Evolutionary conservation across 441 rosid genomes (phyloP).

Genomic region (Jatropha multifida): DNA sequence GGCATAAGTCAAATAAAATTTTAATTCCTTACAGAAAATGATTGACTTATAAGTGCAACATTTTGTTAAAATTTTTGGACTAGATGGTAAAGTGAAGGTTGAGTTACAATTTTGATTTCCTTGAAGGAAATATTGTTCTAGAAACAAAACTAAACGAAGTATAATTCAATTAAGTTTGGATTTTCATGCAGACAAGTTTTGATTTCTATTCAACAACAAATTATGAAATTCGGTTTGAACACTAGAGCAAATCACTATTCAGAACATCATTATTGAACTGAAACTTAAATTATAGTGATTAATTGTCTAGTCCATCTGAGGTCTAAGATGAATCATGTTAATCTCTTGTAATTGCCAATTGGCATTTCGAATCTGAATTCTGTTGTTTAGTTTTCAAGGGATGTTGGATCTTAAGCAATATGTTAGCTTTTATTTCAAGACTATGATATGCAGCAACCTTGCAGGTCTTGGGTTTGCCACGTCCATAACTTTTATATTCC

Average conservation of each 20-base stretch:
- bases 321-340: background rate
- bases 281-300: background rate
- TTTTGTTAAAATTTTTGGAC: background rate
- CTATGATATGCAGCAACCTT: constrained; percentile 3
- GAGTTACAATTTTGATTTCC: background rate
- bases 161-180: background rate
- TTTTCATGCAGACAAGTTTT: background rate
- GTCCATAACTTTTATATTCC: constrained; percentile 63
- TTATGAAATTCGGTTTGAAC: background rate
- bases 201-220: background rate
- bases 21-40: background rate
- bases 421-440: background rate
- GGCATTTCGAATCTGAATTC: background rate
- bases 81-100: background rate
- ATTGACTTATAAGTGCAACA: background rate
- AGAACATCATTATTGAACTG: background rate
- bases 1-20: background rate
- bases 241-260: background rate
- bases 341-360: background rate
- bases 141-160: background rate
- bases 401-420: background rate
- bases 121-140: background rate
- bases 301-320: background rate
- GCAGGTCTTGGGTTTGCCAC: constrained; percentile 70
- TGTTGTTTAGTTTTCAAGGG: background rate